Percentiles rank a stretch among this genome's conserved stretches.
Conservation (phyloP, 2,329 filamentous ascomycete genomes). For the Xylaria sp. region DNA sequence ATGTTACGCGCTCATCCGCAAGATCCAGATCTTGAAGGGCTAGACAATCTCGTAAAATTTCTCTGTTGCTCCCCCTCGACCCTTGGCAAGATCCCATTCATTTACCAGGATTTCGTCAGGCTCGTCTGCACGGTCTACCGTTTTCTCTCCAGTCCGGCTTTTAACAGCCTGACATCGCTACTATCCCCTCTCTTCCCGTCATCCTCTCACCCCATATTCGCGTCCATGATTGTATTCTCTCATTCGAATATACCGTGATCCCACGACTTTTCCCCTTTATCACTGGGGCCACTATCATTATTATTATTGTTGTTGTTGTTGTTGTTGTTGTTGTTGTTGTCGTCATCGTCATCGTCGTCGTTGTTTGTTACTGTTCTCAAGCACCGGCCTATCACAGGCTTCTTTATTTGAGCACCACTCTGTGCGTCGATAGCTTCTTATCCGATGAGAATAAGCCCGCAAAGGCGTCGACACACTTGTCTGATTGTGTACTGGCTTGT, state of each 20-base stretch:
- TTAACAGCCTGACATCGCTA: background rate
- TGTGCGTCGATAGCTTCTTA: constrained; percentile 2
- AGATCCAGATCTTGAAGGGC: constrained; percentile 27
- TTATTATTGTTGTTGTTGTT: background rate
- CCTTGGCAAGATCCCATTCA: constrained; percentile 24
- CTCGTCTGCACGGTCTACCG: constrained; percentile 8
- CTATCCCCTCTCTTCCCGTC: constrained; percentile 7
- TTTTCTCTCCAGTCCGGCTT: background rate
- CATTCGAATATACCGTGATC: too few species aligned
- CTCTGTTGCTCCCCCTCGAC: background rate
- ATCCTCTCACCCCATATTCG: background rate
- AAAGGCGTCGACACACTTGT: background rate
- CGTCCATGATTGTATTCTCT: too few species aligned
- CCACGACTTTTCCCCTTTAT: too few species aligned
- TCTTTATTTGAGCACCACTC: background rate
- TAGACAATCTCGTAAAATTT: constrained; percentile 15
- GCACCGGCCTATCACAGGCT: background rate
- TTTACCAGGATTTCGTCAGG: constrained; percentile 14
- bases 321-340: background rate
- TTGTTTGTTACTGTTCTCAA: background rate
- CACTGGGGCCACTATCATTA: background rate
- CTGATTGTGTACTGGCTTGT: background rate
- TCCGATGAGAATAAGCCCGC: background rate
- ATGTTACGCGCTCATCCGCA: constrained; percentile 27
- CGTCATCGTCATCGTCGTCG: too few species aligned